Evolutionary conservation across 2,329 filamentous ascomycete genomes (phyloP).

Genomic region (Penicillium sp.): DNA sequence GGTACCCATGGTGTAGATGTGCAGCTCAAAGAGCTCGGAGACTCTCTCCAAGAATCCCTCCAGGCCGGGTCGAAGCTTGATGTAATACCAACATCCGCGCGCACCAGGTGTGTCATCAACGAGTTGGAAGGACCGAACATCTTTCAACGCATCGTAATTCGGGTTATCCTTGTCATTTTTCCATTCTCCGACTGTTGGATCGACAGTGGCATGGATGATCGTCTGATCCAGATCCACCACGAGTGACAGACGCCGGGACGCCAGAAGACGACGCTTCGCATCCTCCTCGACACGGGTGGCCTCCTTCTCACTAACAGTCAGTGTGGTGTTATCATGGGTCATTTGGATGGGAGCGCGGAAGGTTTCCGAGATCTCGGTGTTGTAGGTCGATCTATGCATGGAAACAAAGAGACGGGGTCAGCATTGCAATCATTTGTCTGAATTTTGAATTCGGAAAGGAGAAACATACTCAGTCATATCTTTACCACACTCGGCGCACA

Average conservation of each 20-base stretch:
- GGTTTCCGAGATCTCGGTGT: conserved; percentile 75
- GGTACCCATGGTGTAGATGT: conserved; percentile 99
- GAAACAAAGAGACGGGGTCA: neutral
- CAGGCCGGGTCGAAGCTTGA: conserved; percentile 91
- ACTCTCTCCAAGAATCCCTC: conserved; percentile 77
- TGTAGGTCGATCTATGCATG: conserved; percentile 67
- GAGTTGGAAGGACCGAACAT: conserved; percentile 86
- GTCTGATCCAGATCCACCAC: conserved; percentile 98
- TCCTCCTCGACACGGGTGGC: conserved; percentile 83
- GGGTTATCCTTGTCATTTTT: conserved; percentile 84
- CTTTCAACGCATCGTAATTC: conserved; percentile 86
- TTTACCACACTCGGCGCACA: conserved; percentile 90
- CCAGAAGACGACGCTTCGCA: conserved; percentile 78
- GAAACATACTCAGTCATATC: conserved; percentile 80
- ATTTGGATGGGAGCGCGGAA: conserved; percentile 91
- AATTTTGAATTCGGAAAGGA: no score
- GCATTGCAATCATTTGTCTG: neutral
- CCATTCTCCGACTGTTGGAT: conserved; percentile 96
- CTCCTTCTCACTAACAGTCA: conserved; percentile 82
- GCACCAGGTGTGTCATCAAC: conserved; percentile 79
- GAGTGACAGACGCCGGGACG: conserved; percentile 81
- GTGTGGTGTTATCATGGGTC: conserved; percentile 84
- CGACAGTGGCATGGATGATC: conserved; percentile 96
- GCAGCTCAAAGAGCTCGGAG: conserved; percentile 83
- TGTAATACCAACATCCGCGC: conserved; percentile 90